A percentile compares a stretch with the other conserved stretches of the same genome.
These are phyloP conservation scores for Pyrenophora tritici-repentis DNA, from an alignment of 2,329 filamentous ascomycete species.

Conservation along the genomic window DNA sequence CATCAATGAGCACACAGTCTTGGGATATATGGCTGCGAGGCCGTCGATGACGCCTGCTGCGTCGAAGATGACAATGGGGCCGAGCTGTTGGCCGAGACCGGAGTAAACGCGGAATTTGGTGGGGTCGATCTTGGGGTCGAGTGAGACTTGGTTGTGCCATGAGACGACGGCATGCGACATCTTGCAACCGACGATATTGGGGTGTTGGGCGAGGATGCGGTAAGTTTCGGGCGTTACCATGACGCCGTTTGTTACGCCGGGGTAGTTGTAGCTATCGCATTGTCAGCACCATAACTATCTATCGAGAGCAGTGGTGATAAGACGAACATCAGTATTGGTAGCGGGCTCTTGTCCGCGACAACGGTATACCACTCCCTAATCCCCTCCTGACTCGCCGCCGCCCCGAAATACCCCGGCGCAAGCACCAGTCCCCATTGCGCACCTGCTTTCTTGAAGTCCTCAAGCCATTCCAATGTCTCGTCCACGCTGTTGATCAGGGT, in stretches of 20 bases:
- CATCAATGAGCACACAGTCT: slow-evolving; percentile 63
- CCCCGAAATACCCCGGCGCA: slow-evolving; percentile 68
- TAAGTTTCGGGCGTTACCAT: slow-evolving; percentile 63
- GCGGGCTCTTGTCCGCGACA: slow-evolving; percentile 63
- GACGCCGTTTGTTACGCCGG: slow-evolving; percentile 69
- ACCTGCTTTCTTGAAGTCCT: slow-evolving; percentile 61
- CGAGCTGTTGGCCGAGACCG: slow-evolving; percentile 68
- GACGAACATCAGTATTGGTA: slow-evolving; percentile 65
- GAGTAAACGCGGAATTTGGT: slow-evolving; percentile 65
- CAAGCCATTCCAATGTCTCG: slow-evolving; percentile 63
- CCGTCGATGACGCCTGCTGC: slow-evolving; percentile 70
- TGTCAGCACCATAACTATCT: background rate
- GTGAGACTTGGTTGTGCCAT: slow-evolving; percentile 65
- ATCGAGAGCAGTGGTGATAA: too few species aligned
- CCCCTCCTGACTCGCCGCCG: slow-evolving; percentile 62
- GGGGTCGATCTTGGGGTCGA: slow-evolving; percentile 64
- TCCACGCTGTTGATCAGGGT: slow-evolving; percentile 66
- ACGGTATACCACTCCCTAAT: slow-evolving; percentile 65
- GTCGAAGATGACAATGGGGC: slow-evolving; percentile 66
- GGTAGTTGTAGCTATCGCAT: slow-evolving; percentile 64
- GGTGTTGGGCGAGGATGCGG: slow-evolving; percentile 62
- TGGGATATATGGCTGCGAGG: slow-evolving; percentile 67
- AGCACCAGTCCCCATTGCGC: slow-evolving; percentile 67
- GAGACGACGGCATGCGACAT: slow-evolving; percentile 71
- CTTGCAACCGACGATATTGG: slow-evolving; percentile 72